Conservation (phyloP, 192 early-diverging fungal species). For the Linderina pennispora region DNA sequence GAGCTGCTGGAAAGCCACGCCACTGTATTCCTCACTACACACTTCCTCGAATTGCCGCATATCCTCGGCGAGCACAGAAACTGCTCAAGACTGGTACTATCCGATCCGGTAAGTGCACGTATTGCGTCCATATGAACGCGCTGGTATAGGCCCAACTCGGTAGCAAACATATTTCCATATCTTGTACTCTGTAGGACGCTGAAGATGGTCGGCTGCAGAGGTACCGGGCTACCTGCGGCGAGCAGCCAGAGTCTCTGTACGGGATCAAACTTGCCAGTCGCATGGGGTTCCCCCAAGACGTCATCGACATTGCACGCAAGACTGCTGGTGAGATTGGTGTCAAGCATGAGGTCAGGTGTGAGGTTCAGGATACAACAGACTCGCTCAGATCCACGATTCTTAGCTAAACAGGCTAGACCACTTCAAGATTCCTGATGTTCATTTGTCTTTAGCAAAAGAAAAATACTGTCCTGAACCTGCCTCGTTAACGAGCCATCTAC, state of each 20-base stretch:
- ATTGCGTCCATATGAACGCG: too few species aligned
- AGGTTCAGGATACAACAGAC: too few species aligned
- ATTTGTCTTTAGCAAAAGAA: too few species aligned
- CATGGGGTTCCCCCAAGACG: conserved; percentile 21
- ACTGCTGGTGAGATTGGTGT: conserved; percentile 50
- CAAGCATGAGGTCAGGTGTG: too few species aligned
- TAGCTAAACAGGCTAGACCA: too few species aligned
- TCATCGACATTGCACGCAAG: conserved; percentile 21
- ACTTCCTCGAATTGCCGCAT: conserved; percentile 63
- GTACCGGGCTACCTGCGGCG: conserved; percentile 20
- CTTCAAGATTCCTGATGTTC: too few species aligned
- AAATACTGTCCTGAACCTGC: too few species aligned
- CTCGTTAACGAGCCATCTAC: neutral
- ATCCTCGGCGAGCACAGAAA: conserved; percentile 51
- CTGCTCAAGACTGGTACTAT: conserved; percentile 22
- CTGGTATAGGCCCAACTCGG: too few species aligned
- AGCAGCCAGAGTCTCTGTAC: conserved; percentile 20
- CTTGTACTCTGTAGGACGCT: neutral
- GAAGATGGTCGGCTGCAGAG: neutral
- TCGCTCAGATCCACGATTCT: too few species aligned
- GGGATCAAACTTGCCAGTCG: conserved; percentile 31
- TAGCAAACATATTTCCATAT: too few species aligned
- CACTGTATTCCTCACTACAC: conserved; percentile 69
- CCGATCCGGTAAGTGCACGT: conserved; percentile 12
- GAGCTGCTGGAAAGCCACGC: conserved; percentile 53